Percentiles rank a stretch among this genome's conserved stretches.
Conservation (phyloP, 805 yeast genomes). For the Pichia gijzeniarum region DNA sequence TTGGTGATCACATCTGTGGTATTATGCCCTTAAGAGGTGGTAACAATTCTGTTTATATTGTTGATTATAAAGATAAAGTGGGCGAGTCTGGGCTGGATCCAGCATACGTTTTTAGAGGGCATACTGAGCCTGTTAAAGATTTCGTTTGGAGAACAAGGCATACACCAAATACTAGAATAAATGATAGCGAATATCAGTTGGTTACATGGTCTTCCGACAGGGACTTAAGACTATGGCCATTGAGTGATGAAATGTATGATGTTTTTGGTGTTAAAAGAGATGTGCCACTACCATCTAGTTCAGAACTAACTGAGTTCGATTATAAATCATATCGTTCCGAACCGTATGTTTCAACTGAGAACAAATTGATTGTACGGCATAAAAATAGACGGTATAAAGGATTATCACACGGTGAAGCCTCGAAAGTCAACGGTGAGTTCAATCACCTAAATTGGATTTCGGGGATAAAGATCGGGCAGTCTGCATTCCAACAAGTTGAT, state of each 20-base stretch:
- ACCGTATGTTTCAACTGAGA: conserved; percentile 30
- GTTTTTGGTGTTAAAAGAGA: conserved; percentile 34
- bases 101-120: conserved; percentile 65
- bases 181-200: conserved; percentile 80
- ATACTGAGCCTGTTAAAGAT: conserved; percentile 78
- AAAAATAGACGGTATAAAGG: conserved; percentile 2
- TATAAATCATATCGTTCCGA: conserved; percentile 45
- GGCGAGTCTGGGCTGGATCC: conserved; percentile 42
- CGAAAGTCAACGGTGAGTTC: conserved; percentile 30
- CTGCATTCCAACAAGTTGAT: conserved; percentile 33
- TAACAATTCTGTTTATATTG: conserved; percentile 50
- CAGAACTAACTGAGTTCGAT: conserved; percentile 33
- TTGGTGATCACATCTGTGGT: conserved; percentile 76
- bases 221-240: conserved; percentile 79
- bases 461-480: conserved; percentile 72
- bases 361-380: conserved; percentile 20
- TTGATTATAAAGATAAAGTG: conserved; percentile 37
- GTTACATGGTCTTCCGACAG: conserved; percentile 93
- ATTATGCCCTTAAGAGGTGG: conserved; percentile 92
- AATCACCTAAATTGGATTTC: conserved; percentile 88
- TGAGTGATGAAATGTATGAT: conserved; percentile 42
- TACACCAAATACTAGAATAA: conserved; percentile 34
- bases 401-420: conserved; percentile 19
- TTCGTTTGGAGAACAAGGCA: conserved; percentile 79
- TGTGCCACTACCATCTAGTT: conserved; percentile 26